These are phyloP conservation scores for Suhomyces coccinellae DNA, from an alignment of 1,139 yeast species.

Conservation along the genomic window DNA sequence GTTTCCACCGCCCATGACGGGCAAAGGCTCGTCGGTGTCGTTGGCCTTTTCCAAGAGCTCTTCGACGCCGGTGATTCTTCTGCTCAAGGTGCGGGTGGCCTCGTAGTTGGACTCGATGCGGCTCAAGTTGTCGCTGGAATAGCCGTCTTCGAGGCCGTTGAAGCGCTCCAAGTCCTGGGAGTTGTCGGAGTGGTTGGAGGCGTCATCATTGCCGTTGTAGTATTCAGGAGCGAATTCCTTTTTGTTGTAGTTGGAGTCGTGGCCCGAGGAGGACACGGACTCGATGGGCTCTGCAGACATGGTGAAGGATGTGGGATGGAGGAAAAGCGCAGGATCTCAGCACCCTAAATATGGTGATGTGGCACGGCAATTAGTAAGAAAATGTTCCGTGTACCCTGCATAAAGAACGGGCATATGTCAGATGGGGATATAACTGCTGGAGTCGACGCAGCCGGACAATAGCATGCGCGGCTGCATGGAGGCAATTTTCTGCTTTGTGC, in stretches of 20 bases:
- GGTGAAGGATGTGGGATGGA: background rate
- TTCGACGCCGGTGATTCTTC: constrained; percentile 29
- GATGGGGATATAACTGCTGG: background rate
- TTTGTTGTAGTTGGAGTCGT: background rate
- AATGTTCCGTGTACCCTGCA: background rate
- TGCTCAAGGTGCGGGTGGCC: constrained; percentile 27
- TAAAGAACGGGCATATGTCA: background rate
- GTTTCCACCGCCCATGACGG: constrained; percentile 58
- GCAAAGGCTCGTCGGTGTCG: constrained; percentile 33
- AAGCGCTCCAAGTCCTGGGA: constrained; percentile 11
- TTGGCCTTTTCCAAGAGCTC: constrained; percentile 29
- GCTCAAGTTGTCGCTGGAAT: constrained; percentile 27
- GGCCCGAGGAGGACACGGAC: background rate
- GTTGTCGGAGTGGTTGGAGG: constrained; percentile 7
- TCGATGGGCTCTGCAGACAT: background rate
- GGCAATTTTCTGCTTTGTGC: background rate
- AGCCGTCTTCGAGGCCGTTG: constrained; percentile 17
- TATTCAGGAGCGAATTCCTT: constrained; percentile 1
- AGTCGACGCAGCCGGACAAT: constrained; percentile 1
- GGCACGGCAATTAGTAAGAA: background rate
- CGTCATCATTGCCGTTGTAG: background rate
- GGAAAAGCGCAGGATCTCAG: background rate
- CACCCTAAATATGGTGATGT: background rate
- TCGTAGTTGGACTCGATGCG: constrained; percentile 29
- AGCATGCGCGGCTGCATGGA: background rate